Evolutionary conservation across 2,329 filamentous ascomycete species (phyloP).

Genomic region (Fusarium siculi): DNA sequence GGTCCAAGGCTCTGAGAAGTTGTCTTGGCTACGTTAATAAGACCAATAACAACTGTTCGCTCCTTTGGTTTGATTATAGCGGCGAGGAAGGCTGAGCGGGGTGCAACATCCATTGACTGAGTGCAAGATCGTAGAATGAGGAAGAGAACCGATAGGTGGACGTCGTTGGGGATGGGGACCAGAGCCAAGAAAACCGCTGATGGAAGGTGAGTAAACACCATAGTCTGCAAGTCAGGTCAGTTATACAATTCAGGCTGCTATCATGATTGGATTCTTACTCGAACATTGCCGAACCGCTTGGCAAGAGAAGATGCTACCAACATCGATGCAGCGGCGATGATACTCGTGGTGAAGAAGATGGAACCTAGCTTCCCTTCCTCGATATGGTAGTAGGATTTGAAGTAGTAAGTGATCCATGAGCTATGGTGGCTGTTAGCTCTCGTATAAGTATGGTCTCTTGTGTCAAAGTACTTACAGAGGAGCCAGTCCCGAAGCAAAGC

Average conservation of each 20-base stretch:
- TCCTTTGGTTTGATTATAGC: constrained; percentile 72
- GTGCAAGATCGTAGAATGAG: constrained; percentile 70
- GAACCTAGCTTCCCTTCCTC: constrained; percentile 62
- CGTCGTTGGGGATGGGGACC: constrained; percentile 66
- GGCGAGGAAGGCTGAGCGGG: constrained; percentile 75
- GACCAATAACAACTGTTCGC: constrained; percentile 77
- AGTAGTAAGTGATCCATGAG: constrained; percentile 69
- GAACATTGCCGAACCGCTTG: constrained; percentile 69
- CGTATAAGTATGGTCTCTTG: neutral
- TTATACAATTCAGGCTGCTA: neutral
- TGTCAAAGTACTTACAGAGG: constrained; percentile 60
- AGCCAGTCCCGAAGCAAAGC: constrained; percentile 76
- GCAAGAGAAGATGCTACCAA: constrained; percentile 65
- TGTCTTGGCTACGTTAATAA: constrained; percentile 77
- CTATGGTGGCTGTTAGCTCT: constrained; percentile 50
- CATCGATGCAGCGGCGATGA: constrained; percentile 63
- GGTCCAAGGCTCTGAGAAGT: constrained; percentile 70
- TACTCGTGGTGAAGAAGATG: constrained; percentile 64
- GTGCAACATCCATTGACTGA: constrained; percentile 76
- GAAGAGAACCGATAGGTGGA: constrained; percentile 67
- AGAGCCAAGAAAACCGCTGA: constrained; percentile 73
- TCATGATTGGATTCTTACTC: constrained; percentile 55
- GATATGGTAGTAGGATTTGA: constrained; percentile 59
- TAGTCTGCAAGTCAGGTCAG: constrained; percentile 60
- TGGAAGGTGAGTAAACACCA: constrained; percentile 80